These are phyloP conservation scores for Rickenella mellea DNA, from an alignment of 768 basidiomycete species.

Conservation along the genomic window DNA sequence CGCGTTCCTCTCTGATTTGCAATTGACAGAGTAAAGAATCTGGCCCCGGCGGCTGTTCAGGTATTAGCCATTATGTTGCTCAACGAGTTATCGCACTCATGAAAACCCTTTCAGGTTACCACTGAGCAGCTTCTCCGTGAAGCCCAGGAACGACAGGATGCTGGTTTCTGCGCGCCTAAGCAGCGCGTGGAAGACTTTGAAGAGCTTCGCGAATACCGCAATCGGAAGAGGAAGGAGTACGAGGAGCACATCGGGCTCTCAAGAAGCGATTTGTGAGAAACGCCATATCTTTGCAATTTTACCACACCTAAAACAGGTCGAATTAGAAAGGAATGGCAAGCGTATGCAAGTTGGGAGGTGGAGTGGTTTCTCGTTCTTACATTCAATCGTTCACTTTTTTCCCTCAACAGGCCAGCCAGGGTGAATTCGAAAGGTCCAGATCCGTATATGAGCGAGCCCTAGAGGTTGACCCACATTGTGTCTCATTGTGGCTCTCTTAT, in stretches of 20 bases:
- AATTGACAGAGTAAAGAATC: conserved; percentile 96
- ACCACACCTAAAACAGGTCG: conserved; percentile 1
- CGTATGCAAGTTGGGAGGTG: conserved; percentile 83
- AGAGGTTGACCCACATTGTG: conserved; percentile 85
- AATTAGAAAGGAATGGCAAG: conserved; percentile 77
- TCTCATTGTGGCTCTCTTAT: conserved; percentile 90
- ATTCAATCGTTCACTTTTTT: neutral
- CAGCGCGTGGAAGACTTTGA: conserved; percentile 97
- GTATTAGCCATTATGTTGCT: conserved; percentile 25
- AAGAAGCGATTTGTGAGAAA: conserved; percentile 65
- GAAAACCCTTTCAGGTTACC: conserved; percentile 67
- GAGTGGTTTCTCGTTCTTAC: conserved; percentile 8
- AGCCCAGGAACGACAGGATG: conserved; percentile 97
- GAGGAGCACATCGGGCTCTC: conserved; percentile 78
- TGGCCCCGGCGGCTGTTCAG: conserved; percentile 90
- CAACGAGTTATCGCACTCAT: conserved; percentile 34
- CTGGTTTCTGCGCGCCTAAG: conserved; percentile 82
- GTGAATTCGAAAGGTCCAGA: conserved; percentile 88
- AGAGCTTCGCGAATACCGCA: conserved; percentile 67
- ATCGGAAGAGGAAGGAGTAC: conserved; percentile 80
- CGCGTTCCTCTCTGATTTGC: too few relatives aligned
- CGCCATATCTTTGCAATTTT: neutral
- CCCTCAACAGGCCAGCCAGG: conserved; percentile 70
- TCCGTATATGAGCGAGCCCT: conserved; percentile 96
- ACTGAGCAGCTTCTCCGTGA: conserved; percentile 97